Evolutionary conservation across 2,329 filamentous ascomycete genomes (phyloP).

Genomic region (Arachnomyces sp.): DNA sequence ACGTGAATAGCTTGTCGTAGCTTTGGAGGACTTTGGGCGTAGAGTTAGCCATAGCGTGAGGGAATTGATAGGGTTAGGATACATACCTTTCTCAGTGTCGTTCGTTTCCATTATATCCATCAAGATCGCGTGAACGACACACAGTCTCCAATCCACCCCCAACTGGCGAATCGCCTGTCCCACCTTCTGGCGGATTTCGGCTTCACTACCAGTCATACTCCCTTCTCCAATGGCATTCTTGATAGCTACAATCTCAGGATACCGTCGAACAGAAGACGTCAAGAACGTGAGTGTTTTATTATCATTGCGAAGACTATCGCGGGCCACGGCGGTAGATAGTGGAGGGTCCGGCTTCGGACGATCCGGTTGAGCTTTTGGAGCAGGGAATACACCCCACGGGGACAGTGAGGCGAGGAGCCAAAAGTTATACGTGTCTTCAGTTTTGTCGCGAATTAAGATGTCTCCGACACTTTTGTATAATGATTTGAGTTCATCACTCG

Average conservation of each 20-base stretch:
- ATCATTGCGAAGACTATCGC: slow-evolving; percentile 70
- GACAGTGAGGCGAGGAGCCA: slow-evolving; percentile 70
- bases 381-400: slow-evolving; percentile 57
- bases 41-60: too few relatives aligned
- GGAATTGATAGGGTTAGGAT: not conserved
- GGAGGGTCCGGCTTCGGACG: slow-evolving; percentile 49
- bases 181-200: slow-evolving; percentile 29
- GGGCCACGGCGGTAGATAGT: slow-evolving; percentile 54
- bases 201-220: slow-evolving; percentile 19
- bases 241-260: too few relatives aligned
- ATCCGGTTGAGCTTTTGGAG: slow-evolving; percentile 30
- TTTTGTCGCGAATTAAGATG: slow-evolving; percentile 52
- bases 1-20: slow-evolving; percentile 47
- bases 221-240: slow-evolving; percentile 25
- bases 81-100: slow-evolving; percentile 26
- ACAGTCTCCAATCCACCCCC: slow-evolving; percentile 33
- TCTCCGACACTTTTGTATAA: slow-evolving; percentile 24
- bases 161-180: slow-evolving; percentile 28
- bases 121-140: slow-evolving; percentile 31
- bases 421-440: slow-evolving; percentile 56
- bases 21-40: slow-evolving; percentile 35
- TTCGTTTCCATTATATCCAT: slow-evolving; percentile 29
- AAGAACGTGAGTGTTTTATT: slow-evolving; percentile 67
- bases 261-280: slow-evolving; percentile 53
- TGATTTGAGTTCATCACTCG: slow-evolving; percentile 40